A percentile compares a stretch with the other conserved stretches of the same genome.
These are phyloP conservation scores for Pichia thaimueangensis DNA, from an alignment of 805 yeast species.

Conservation along the genomic window DNA sequence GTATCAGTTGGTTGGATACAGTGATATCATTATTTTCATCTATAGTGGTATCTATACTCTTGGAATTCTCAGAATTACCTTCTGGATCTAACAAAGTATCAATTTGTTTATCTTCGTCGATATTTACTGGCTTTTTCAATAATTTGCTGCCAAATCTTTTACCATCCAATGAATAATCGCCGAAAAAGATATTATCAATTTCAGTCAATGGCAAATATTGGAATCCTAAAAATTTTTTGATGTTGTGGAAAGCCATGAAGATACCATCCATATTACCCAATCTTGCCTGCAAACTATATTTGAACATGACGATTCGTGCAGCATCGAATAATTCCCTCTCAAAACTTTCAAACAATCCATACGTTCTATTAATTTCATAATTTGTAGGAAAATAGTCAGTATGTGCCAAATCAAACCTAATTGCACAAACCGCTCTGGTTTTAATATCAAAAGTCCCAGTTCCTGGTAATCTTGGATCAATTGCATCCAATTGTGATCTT, in stretches of 20 bases:
- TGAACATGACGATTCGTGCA: conserved; percentile 67
- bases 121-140: too few species aligned
- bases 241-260: conserved; percentile 84
- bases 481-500: conserved; percentile 89
- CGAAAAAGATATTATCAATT: conserved; percentile 60
- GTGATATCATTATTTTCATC: not conserved
- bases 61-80: too few species aligned
- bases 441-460: conserved; percentile 89
- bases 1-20: conserved; percentile 8
- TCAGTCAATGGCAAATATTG: conserved; percentile 74
- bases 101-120: too few species aligned
- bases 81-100: too few species aligned
- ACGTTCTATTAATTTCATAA: conserved; percentile 56
- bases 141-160: conserved; percentile 6
- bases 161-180: conserved; percentile 17
- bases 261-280: conserved; percentile 97
- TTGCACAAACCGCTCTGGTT: conserved; percentile 84
- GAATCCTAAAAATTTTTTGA: conserved; percentile 77
- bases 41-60: conserved; percentile 4
- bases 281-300: conserved; percentile 86
- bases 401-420: conserved; percentile 68
- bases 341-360: conserved; percentile 72
- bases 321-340: conserved; percentile 76
- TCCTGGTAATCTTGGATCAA: conserved; percentile 72
- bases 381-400: conserved; percentile 48